Evolutionary conservation across 1,139 yeast genomes (phyloP), one percentile per base, ranked within the genome.

Genomic region (Scheffersomyces lignicola): DNA sequence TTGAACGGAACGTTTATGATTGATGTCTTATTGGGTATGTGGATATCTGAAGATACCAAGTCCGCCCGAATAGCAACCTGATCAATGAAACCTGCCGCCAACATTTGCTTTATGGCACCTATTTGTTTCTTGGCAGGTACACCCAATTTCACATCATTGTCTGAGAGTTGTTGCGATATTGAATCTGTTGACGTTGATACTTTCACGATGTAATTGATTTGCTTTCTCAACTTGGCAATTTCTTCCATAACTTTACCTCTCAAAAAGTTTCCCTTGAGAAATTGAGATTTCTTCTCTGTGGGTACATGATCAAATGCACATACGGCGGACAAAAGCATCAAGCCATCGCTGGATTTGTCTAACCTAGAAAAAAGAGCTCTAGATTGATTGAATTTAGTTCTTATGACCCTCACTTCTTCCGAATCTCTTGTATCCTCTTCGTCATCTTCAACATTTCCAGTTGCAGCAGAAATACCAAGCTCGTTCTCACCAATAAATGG

Each of bases 41-140:
- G 67, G 9, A 78, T 69, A 26, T 84, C 95, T 1, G 80, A 64
- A n/a, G 86, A 80, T 8, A 82, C 63, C 21, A 81, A 48, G 52
- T 89, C 97, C 0, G 87, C 92, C 42, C 97, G 70, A 10, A 87
- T 76, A 1, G 96, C 95, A 13, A 92, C 76, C 52, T 87, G 96
- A 56, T 94, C 98, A 32, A 92, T 71, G 50, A 87, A 94, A 0
- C 98, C 98, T 0, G 97, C 83, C 3, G 96, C 78, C 7, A 92
- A 69, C 80, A 94, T 90, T 58, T 94, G 98, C 52, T 89, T 90
- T 45, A 94, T 63, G 1, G 95, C 84, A 36, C 79, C 74, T 8
- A 88, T 56, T 62, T 94, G 98, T 11, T 62, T 57, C 32, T 76
- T 73, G 7, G 72, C 60, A 0, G 98, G 98, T 7, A 87, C 78